Evolutionary conservation across 202 grass and related monocot species (phyloP).

Genomic region (Carex sylvatica): DNA sequence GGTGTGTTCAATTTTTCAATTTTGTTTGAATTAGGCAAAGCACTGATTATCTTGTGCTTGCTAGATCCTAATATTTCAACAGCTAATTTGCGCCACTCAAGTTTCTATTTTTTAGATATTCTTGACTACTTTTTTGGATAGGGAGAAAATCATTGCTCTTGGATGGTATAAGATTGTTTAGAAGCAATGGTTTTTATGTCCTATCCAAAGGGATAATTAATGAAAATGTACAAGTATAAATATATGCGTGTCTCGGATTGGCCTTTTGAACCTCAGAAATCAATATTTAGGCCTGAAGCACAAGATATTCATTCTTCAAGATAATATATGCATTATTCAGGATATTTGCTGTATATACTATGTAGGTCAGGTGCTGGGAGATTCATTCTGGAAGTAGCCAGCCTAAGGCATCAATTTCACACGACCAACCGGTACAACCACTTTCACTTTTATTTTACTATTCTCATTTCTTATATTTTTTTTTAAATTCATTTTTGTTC

Average conservation of each 20-base stretch:
- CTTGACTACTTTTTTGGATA: not conserved
- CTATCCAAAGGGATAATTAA: not conserved
- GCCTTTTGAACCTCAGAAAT: not conserved
- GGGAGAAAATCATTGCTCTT: not conserved
- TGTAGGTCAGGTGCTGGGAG: conserved; percentile 89
- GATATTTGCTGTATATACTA: not conserved
- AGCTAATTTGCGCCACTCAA: not conserved
- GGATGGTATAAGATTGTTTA: not conserved
- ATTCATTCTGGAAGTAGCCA: conserved; percentile 55
- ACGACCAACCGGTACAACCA: conserved; percentile 62
- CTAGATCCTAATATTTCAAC: not conserved
- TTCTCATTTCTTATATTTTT: not conserved
- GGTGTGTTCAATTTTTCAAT: conserved; percentile 32
- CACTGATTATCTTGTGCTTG: not conserved
- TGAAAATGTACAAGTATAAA: not conserved
- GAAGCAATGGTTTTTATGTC: conserved; percentile 1
- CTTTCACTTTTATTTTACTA: not conserved
- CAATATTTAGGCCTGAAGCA: not conserved
- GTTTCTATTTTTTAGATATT: not conserved
- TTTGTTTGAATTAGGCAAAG: not conserved
- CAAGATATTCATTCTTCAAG: not conserved
- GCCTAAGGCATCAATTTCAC: conserved; percentile 70
- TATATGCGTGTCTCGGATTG: not conserved
- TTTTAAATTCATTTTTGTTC: conserved; percentile 8
- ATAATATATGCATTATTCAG: not conserved